A percentile compares a stretch with the other conserved stretches of the same genome.
Evolutionary conservation across 2,329 filamentous ascomycete genomes (phyloP).

Genomic region (Cordyceps farinosa): DNA sequence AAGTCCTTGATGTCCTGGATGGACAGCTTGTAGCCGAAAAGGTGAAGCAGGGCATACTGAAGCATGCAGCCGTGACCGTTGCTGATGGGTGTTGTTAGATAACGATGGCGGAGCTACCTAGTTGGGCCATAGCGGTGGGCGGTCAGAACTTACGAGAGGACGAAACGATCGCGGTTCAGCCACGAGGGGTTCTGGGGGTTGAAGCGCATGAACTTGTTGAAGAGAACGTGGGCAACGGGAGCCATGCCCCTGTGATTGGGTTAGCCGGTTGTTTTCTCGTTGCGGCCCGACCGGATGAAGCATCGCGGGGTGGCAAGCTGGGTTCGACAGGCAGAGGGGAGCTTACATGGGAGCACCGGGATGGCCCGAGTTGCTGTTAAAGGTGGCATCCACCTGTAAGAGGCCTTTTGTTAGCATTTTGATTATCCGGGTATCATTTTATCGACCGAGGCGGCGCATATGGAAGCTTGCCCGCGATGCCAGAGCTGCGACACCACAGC

Average conservation of each 20-base stretch:
- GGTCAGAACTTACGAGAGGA: slow-evolving; percentile 82
- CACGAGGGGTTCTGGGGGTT: slow-evolving; percentile 99
- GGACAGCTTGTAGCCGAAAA: slow-evolving; percentile 84
- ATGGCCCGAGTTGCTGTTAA: slow-evolving; percentile 94
- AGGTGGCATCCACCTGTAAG: slow-evolving; percentile 89
- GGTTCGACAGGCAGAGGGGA: background rate
- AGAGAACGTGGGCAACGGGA: slow-evolving; percentile 92
- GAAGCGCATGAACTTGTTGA: slow-evolving; percentile 99
- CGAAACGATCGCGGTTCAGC: slow-evolving; percentile 96
- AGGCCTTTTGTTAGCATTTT: slow-evolving; percentile 24
- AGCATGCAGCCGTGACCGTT: slow-evolving; percentile 99
- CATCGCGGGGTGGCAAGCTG: background rate
- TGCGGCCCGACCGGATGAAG: background rate
- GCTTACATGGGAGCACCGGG: slow-evolving; percentile 93
- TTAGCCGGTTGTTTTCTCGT: slow-evolving; percentile 30
- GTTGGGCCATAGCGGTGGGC: background rate
- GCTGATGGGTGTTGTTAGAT: slow-evolving; percentile 43
- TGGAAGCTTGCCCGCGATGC: background rate
- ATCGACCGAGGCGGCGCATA: background rate
- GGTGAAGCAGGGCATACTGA: slow-evolving; percentile 95
- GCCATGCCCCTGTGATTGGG: slow-evolving; percentile 66
- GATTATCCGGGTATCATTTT: background rate
- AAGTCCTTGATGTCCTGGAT: slow-evolving; percentile 94
- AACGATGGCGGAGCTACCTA: slow-evolving; percentile 8
- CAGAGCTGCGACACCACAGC: background rate